These are phyloP conservation scores for Aspergillus aculeatinus DNA, from an alignment of 2,329 filamentous ascomycete species.

Conservation along the genomic window DNA sequence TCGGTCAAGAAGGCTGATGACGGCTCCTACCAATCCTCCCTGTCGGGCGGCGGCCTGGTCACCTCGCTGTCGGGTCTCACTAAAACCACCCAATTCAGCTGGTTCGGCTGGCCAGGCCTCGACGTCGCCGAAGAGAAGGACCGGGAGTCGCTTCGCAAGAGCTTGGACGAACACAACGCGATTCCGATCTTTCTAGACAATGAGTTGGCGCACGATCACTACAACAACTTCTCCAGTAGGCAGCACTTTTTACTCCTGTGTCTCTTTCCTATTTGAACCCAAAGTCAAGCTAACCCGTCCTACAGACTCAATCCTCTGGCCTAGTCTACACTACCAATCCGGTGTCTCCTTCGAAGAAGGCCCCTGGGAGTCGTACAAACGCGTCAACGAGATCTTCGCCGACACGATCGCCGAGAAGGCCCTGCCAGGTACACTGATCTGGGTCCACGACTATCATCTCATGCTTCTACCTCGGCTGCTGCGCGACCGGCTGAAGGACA, in stretches of 20 bases:
- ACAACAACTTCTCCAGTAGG: constrained; percentile 94
- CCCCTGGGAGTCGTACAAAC: constrained; percentile 81
- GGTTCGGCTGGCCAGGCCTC: constrained; percentile 94
- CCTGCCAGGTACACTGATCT: constrained; percentile 82
- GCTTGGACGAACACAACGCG: constrained; percentile 75
- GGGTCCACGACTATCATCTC: constrained; percentile 95
- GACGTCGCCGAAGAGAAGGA: constrained; percentile 76
- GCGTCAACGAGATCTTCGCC: constrained; percentile 86
- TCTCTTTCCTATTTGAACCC: not conserved
- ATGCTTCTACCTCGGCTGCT: constrained; percentile 93
- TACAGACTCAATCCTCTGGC: constrained; percentile 90
- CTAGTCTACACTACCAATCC: constrained; percentile 93
- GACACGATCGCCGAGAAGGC: constrained; percentile 78
- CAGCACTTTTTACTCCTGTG: not conserved
- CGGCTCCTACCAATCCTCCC: constrained; percentile 71
- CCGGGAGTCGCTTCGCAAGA: constrained; percentile 65
- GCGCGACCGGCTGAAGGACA: constrained; percentile 68
- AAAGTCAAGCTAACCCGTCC: not conserved
- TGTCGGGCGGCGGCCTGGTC: constrained; percentile 89
- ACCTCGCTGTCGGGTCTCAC: constrained; percentile 83
- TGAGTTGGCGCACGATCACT: constrained; percentile 84
- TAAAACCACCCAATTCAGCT: constrained; percentile 86
- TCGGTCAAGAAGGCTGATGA: constrained; percentile 85
- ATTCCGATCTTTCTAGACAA: constrained; percentile 85
- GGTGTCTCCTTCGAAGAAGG: constrained; percentile 91